Conservation (phyloP, 148 eudicot genomes). For the Selenicereus undatus region DNA sequence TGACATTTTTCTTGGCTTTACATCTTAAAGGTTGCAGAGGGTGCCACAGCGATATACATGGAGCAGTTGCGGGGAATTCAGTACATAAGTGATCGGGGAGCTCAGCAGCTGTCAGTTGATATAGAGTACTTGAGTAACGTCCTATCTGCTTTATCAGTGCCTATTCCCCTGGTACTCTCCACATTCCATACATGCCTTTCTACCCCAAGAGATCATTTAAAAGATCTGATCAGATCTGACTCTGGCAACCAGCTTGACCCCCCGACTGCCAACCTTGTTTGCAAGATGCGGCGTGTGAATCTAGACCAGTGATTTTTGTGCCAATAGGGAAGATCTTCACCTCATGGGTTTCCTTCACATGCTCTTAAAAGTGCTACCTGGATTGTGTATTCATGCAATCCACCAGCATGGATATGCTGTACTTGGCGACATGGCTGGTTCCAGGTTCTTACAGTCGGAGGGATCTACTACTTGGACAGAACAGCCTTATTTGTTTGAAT, state of each 20-base stretch:
- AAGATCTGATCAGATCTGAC: slow-evolving; percentile 64
- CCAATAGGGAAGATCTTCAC: background rate
- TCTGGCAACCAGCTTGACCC: slow-evolving; percentile 39
- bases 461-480: background rate
- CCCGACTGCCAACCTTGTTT: slow-evolving; percentile 42
- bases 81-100: slow-evolving; percentile 83
- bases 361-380: background rate
- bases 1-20: background rate
- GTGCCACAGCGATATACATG: slow-evolving; percentile 83
- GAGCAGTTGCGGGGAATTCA: slow-evolving; percentile 93
- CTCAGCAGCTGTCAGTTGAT: slow-evolving; percentile 85
- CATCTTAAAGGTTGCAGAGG: slow-evolving; percentile 77
- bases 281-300: slow-evolving; percentile 46
- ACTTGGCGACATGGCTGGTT: background rate
- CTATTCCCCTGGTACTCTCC: slow-evolving; percentile 65
- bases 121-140: slow-evolving; percentile 89
- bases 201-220: slow-evolving; percentile 69
- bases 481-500: background rate
- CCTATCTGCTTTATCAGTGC: slow-evolving; percentile 88
- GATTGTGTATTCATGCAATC: background rate
- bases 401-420: background rate
- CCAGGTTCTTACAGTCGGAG: background rate
- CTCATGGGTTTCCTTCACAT: background rate
- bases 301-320: slow-evolving; percentile 30
- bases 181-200: slow-evolving; percentile 86